These are phyloP conservation scores for Vaccinium darrowii DNA, from an alignment of 148 eudicot genomes.

Conservation along the genomic window DNA sequence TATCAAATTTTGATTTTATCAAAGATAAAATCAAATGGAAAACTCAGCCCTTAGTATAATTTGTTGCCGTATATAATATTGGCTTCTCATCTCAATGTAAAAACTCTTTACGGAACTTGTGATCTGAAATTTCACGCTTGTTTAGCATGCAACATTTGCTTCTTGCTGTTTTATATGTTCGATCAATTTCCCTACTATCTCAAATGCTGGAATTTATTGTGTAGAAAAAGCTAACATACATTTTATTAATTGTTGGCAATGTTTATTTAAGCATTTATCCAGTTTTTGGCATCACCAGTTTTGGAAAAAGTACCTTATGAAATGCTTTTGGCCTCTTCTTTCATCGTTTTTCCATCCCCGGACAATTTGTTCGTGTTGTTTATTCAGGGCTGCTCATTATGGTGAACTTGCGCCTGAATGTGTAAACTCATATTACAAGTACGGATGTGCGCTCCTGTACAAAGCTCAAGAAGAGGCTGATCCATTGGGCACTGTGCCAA, in stretches of 20 bases:
- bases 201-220: not conserved
- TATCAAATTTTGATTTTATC: too few relatives aligned
- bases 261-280: not conserved
- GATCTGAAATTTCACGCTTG: not conserved
- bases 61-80: not conserved
- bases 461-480: constrained; percentile 98
- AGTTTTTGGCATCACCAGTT: not conserved
- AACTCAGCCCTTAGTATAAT: too few relatives aligned
- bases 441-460: constrained; percentile 75
- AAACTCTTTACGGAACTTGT: not conserved
- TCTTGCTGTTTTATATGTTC: not conserved
- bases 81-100: not conserved
- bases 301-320: not conserved
- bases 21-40: too few relatives aligned
- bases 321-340: constrained; percentile 4
- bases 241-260: not conserved
- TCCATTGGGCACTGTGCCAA: constrained; percentile 71
- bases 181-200: not conserved
- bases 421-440: constrained; percentile 67
- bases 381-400: constrained; percentile 59
- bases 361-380: not conserved
- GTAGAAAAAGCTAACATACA: too few relatives aligned
- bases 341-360: not conserved
- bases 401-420: constrained; percentile 96
- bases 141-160: constrained; percentile 5